Evolutionary conservation across 805 yeast genomes (phyloP).

Genomic region (Candida montana): DNA sequence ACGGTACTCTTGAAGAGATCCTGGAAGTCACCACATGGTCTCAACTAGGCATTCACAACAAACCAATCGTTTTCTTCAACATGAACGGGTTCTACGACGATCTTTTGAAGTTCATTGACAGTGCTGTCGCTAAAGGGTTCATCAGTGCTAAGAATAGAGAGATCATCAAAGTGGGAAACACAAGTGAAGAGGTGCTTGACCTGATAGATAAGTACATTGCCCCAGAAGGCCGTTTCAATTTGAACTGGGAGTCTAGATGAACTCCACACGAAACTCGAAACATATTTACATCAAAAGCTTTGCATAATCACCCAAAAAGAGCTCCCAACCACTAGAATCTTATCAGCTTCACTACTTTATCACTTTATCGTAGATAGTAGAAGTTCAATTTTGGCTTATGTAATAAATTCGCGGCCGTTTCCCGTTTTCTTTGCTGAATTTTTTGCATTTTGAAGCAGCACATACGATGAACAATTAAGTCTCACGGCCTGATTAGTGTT

Average conservation of each 20-base stretch:
- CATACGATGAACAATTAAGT: neutral
- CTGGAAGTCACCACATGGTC: constrained; percentile 91
- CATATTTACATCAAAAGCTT: neutral
- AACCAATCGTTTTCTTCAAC: constrained; percentile 76
- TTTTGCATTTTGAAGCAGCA: neutral
- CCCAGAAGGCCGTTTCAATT: constrained; percentile 69
- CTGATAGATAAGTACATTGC: constrained; percentile 54
- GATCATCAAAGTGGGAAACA: constrained; percentile 63
- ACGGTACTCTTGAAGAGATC: constrained; percentile 83
- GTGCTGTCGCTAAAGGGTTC: constrained; percentile 60
- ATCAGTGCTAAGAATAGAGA: constrained; percentile 61
- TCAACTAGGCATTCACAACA: constrained; percentile 78
- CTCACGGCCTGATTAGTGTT: too few relatives aligned
- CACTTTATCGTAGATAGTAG: too few relatives aligned
- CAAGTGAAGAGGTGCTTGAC: constrained; percentile 62
- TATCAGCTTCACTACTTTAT: too few relatives aligned
- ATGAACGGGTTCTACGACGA: constrained; percentile 76
- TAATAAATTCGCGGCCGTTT: constrained; percentile 7
- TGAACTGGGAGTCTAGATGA: constrained; percentile 52
- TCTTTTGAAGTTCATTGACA: constrained; percentile 54
- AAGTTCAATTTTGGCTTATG: too few relatives aligned
- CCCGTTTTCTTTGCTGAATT: neutral
- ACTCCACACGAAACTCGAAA: neutral
- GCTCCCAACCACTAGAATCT: too few relatives aligned
- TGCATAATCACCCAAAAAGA: too few relatives aligned